Evolutionary conservation across 73 alveolate species (phyloP).

Genomic region (Paramecium octaurelia): DNA sequence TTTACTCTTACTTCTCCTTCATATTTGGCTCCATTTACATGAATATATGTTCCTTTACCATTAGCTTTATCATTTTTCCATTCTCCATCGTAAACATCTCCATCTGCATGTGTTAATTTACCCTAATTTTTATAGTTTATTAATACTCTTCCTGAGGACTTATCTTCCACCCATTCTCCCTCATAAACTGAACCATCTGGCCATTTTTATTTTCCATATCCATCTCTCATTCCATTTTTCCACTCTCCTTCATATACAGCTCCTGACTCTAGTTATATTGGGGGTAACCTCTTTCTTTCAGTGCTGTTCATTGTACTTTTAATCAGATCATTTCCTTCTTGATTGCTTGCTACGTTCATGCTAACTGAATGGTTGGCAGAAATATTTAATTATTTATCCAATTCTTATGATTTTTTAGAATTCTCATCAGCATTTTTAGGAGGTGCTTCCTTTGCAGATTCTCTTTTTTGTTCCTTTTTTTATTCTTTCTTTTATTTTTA

Average conservation of each 20-base stretch:
- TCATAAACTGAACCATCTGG: slow-evolving; percentile 77
- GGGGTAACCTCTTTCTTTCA: slow-evolving; percentile 53
- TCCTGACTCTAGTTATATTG: slow-evolving; percentile 60
- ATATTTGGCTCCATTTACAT: slow-evolving; percentile 85
- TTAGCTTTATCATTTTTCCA: slow-evolving; percentile 82
- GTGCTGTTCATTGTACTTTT: slow-evolving; percentile 4
- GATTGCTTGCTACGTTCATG: slow-evolving; percentile 35
- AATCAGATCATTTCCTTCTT: slow-evolving; percentile 15
- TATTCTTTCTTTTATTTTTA: background rate
- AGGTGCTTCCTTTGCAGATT: background rate
- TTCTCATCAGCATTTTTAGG: slow-evolving; percentile 9
- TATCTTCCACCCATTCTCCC: slow-evolving; percentile 76
- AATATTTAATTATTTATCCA: background rate
- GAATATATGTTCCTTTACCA: slow-evolving; percentile 78
- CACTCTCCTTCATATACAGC: slow-evolving; percentile 70
- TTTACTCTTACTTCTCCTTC: slow-evolving; percentile 69
- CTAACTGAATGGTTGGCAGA: slow-evolving; percentile 52
- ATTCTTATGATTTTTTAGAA: slow-evolving; percentile 4
- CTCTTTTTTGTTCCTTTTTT: background rate
- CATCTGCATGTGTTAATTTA: slow-evolving; percentile 73
- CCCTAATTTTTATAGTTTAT: slow-evolving; percentile 52
- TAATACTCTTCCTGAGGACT: slow-evolving; percentile 8
- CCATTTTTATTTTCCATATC: slow-evolving; percentile 67
- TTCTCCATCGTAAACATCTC: slow-evolving; percentile 81
- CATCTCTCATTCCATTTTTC: slow-evolving; percentile 63